A percentile compares a stretch with the other conserved stretches of the same genome.
Evolutionary conservation across 2,329 filamentous ascomycete species (phyloP).

Genomic region (Cytospora schulzeri): DNA sequence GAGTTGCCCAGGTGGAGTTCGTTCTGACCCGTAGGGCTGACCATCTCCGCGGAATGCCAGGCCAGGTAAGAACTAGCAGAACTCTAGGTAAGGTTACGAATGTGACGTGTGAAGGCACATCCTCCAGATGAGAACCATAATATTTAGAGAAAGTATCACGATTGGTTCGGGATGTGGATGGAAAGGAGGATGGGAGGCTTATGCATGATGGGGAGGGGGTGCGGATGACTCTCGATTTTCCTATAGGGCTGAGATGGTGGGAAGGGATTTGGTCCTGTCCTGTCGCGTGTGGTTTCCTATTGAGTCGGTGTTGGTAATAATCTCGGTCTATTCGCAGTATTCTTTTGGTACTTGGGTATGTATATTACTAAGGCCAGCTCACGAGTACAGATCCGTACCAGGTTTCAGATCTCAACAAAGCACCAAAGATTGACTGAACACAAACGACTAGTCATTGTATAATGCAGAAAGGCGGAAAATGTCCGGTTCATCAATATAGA

Average conservation of each 20-base stretch:
- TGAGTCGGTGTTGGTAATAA: background rate
- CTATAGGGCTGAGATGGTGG: conserved; percentile 26
- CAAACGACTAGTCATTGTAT: background rate
- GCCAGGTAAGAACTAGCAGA: too few species aligned
- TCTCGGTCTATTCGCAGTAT: background rate
- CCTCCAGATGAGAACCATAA: background rate
- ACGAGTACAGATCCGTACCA: too few species aligned
- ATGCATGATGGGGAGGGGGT: conserved; percentile 6
- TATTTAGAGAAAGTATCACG: background rate
- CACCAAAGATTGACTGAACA: too few species aligned
- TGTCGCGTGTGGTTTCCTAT: background rate
- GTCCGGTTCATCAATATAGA: background rate
- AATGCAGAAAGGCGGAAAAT: background rate
- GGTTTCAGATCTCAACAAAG: too few species aligned
- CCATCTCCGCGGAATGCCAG: background rate
- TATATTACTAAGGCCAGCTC: background rate
- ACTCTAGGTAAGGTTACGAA: background rate
- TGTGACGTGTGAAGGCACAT: background rate
- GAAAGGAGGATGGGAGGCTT: background rate
- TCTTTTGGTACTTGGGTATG: too few species aligned
- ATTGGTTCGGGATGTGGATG: conserved; percentile 4
- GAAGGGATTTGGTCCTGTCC: background rate
- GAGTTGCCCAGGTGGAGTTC: background rate
- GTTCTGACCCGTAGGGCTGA: conserved; percentile 6
- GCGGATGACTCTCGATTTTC: conserved; percentile 8